Base-by-base conservation (phyloP, 257 asterid genomes). In the Craterostigma plantagineum region DNA sequence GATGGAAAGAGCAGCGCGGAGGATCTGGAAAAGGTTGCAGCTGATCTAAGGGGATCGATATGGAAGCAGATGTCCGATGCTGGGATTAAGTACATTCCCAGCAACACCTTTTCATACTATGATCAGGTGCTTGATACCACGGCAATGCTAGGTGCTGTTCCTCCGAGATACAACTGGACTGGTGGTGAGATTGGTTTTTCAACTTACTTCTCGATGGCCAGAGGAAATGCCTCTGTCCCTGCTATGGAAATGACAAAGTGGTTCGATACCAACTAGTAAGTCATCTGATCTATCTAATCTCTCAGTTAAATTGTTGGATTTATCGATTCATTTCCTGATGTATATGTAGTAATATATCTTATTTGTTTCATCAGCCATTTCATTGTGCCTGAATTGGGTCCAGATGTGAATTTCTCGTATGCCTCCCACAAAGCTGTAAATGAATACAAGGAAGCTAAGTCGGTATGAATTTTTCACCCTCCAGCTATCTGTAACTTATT, bases 191-290 rank as follows among this genome's bases (percentile, higher is more conserved):
- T 86, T 38, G 91, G 87, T 33, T 65, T 65, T 39, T 75, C 82
- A 56, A 76, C 86, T 38, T 86, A 75, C 74, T 86, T 86, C 72
- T 86, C 97, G 50, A 86, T 86, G 97, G 97, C 97, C 58, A 86
- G 97, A 65, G 97, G 97, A 66, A 86, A 86, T 69, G 94, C 94
- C 42, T 73, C 97, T 15, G 97, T 81, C 40, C 97, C 97, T 37
- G 97, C 97, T 52, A 86, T 86, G 97, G 97, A 86, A 50, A 86
- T 86, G 97, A 86, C 97, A 69, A 86, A 86, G 86, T 86, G 94
- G 94, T 86, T 86, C 16, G 97, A 86, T 56, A 86, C 97, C 69
- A 86, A 86, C 81, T 86, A 86, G 97, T 86, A 63, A 86, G 96
- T 78, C 51, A 44, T 42, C 34, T 38, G 16, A 58, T 48, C 16